phyloP scores from a whole-genome alignment of 1,139 yeast genomes.

The Taiozyma sp. region DNA sequence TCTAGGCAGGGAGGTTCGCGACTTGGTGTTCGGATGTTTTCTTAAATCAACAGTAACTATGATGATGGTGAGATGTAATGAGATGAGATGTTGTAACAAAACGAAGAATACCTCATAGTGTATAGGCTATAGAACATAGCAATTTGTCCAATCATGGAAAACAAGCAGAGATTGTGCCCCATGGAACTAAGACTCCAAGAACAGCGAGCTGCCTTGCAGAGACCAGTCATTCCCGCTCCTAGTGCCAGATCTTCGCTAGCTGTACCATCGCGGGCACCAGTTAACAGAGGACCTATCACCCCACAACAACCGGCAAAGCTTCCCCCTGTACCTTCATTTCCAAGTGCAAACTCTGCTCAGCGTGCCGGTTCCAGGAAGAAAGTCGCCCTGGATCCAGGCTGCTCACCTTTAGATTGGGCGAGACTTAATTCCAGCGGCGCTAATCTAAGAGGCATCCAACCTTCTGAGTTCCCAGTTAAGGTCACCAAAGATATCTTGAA shows the following conservation, averaged over 20 bases:
- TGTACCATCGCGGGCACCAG: not conserved
- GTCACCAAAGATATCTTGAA: slow-evolving; percentile 58
- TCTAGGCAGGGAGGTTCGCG: not conserved
- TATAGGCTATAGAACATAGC: too few species aligned
- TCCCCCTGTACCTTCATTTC: slow-evolving; percentile 4
- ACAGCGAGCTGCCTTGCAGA: not conserved
- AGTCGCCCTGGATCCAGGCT: slow-evolving; percentile 70
- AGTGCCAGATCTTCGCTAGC: not conserved
- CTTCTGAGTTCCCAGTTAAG: slow-evolving; percentile 37
- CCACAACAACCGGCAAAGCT: not conserved
- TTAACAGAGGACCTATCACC: not conserved
- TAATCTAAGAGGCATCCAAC: slow-evolving; percentile 35
- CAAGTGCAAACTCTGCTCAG: slow-evolving; percentile 34
- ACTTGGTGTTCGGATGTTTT: not conserved
- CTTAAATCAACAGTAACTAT: too few species aligned
- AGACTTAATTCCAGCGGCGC: slow-evolving; percentile 41
- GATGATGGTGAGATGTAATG: too few species aligned
- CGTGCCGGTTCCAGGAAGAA: slow-evolving; percentile 35
- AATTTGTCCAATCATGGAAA: not conserved
- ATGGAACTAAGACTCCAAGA: not conserved
- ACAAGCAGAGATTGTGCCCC: not conserved
- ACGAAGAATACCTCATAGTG: too few species aligned
- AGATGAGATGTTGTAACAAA: too few species aligned
- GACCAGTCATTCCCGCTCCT: not conserved
- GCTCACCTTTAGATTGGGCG: slow-evolving; percentile 89